Percentiles rank a stretch among this genome's conserved stretches.
phyloP scores from a whole-genome alignment of 1,284 basidiomycete genomes.

The Fomitopsis pinicola region DNA sequence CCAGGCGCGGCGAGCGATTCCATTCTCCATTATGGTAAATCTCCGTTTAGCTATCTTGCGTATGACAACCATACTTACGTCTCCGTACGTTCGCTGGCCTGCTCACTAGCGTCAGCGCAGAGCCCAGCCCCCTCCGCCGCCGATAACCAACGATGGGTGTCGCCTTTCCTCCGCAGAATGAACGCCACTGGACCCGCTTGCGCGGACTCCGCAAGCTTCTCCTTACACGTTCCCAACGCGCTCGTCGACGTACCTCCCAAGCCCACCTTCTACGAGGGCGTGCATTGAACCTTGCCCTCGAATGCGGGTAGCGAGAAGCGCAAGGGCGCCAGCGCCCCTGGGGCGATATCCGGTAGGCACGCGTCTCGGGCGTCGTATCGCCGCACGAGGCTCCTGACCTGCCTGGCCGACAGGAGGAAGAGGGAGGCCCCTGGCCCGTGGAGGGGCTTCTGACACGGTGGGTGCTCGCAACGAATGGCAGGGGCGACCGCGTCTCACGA shows the following conservation, averaged over 20 bases:
- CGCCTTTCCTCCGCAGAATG: background rate
- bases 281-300: background rate
- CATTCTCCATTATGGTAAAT: background rate
- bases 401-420: too few relatives aligned
- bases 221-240: background rate
- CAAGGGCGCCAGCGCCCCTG: background rate
- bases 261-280: background rate
- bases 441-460: too few relatives aligned
- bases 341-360: background rate
- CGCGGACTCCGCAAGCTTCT: background rate
- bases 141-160: background rate
- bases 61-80: background rate
- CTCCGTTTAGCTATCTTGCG: background rate
- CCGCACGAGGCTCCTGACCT: background rate
- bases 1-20: background rate
- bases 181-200: background rate
- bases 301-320: background rate
- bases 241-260: background rate
- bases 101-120: background rate
- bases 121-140: background rate
- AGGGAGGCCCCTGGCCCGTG: background rate
- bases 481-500: too few relatives aligned
- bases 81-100: background rate
- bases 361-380: background rate
- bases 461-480: too few relatives aligned